Percentiles rank a stretch among this genome's conserved stretches.
phyloP scores from a whole-genome alignment of 106 monocot genomes.

The Dendrobium officinale region DNA sequence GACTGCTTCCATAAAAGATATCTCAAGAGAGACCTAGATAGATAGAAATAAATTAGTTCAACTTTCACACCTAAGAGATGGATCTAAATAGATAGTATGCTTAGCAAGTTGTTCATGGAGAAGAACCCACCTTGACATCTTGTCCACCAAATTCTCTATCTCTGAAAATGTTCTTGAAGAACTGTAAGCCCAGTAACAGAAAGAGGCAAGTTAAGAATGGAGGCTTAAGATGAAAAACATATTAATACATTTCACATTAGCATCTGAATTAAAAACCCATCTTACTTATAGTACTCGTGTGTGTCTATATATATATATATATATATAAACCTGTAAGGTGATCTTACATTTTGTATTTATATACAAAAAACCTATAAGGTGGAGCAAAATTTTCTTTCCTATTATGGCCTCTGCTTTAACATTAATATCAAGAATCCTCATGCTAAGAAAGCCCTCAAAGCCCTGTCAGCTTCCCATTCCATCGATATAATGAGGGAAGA shows the following conservation, averaged over 20 bases:
- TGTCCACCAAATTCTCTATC: slow-evolving; percentile 46
- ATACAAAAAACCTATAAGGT: too few species aligned
- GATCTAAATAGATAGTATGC: neutral
- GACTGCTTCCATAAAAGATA: slow-evolving; percentile 86
- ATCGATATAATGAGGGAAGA: neutral
- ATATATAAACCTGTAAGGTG: neutral
- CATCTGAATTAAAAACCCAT: neutral
- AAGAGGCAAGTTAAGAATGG: neutral
- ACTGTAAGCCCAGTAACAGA: slow-evolving; percentile 21
- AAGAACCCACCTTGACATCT: slow-evolving; percentile 54
- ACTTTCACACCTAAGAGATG: neutral
- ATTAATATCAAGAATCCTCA: neutral
- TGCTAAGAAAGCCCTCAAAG: too few species aligned
- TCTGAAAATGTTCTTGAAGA: slow-evolving; percentile 48
- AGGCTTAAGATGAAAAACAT: neutral
- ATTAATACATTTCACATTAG: neutral
- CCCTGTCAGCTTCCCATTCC: neutral
- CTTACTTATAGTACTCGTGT: neutral
- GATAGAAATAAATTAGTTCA: neutral
- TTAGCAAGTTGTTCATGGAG: neutral
- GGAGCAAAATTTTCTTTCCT: neutral
- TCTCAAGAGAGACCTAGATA: slow-evolving; percentile 52
- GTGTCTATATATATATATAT: neutral
- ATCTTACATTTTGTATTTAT: too few species aligned
- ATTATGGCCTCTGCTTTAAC: neutral